These are phyloP conservation scores for Plasmodium inui DNA, from an alignment of 169 alveolate species.

Conservation along the genomic window DNA sequence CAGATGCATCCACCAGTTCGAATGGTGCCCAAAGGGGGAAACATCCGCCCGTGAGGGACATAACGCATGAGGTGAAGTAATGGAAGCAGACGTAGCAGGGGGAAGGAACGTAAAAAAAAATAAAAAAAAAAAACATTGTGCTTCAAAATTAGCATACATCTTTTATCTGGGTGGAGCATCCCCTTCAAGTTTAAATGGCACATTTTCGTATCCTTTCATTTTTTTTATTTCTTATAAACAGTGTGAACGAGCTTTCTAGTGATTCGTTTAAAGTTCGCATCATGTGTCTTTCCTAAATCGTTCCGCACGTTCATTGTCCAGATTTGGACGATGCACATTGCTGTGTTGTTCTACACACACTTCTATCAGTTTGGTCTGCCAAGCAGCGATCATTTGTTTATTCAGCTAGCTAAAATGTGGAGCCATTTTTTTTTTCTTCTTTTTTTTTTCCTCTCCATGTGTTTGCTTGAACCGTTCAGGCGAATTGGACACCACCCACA, in stretches of 20 bases:
- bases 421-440: background rate
- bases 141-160: background rate
- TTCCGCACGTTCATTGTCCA: background rate
- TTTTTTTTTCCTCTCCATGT: background rate
- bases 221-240: background rate
- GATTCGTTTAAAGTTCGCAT: background rate
- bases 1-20: slow-evolving; percentile 42
- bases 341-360: background rate
- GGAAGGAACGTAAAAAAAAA: background rate
- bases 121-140: background rate
- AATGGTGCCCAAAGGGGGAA: background rate
- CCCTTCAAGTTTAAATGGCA: background rate
- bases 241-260: background rate
- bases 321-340: background rate
- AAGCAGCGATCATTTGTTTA: background rate
- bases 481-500: background rate
- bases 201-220: background rate
- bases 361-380: background rate
- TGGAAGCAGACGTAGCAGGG: background rate
- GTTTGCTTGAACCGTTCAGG: background rate
- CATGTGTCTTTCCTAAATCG: background rate
- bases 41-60: slow-evolving; percentile 11
- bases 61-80: slow-evolving; percentile 14
- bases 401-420: slow-evolving; percentile 2
- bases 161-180: background rate